phyloP scores from a whole-genome alignment of 129 eudicot genomes.

The Cynara cardunculus region DNA sequence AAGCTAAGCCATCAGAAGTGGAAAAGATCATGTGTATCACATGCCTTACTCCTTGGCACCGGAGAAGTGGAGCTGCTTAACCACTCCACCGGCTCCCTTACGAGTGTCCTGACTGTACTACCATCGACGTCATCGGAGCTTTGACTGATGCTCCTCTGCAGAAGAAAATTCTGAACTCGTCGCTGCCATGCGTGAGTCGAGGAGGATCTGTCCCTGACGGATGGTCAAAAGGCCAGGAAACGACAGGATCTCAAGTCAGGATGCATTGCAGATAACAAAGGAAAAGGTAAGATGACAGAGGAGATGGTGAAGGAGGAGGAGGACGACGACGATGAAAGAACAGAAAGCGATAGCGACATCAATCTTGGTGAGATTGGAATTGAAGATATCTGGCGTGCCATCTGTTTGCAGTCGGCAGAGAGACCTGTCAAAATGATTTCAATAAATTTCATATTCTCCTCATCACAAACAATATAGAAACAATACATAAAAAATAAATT shows the following conservation, averaged over 20 bases:
- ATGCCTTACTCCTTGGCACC: no score
- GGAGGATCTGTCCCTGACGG: conserved; percentile 34
- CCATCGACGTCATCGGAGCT: conserved; percentile 22
- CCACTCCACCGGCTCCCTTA: background rate
- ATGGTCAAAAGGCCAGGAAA: conserved; percentile 40
- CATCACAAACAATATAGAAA: no score
- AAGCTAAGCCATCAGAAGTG: background rate
- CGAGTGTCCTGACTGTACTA: no score
- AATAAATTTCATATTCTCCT: no score
- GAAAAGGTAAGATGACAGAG: conserved; percentile 2
- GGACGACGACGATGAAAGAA: conserved; percentile 6
- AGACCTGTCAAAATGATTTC: background rate
- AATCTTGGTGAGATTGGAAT: background rate
- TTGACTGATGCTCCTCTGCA: background rate
- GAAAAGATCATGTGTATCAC: no score
- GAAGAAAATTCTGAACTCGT: conserved; percentile 12
- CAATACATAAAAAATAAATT: no score
- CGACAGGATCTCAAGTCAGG: conserved; percentile 47
- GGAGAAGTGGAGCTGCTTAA: conserved; percentile 31
- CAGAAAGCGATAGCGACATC: background rate
- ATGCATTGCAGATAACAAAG: background rate
- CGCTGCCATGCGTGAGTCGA: conserved; percentile 33
- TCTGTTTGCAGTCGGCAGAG: no score
- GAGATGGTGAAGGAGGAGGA: conserved; percentile 15
- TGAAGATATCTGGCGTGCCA: no score